Evolutionary conservation across 345 rosid genomes (phyloP), one percentile per base, ranked within the genome.

Genomic region (Populus davidiana): DNA sequence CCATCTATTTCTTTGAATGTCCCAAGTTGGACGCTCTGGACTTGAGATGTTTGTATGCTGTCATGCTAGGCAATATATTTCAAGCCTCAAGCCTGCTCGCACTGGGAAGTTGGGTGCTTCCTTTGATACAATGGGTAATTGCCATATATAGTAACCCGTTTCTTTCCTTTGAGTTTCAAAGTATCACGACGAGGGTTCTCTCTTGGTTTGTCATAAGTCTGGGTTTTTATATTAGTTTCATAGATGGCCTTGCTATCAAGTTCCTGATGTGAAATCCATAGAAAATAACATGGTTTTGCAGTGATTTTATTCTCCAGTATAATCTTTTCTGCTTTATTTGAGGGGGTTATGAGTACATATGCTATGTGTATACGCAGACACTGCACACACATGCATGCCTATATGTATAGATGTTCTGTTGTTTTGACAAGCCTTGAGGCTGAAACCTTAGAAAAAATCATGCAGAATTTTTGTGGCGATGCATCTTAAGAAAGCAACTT

Each of bases 391-490:
- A 10, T 23, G 7, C 10, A 56, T 11, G 11, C 64, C 0, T 1
- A 12, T 4, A 59, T 59, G 64, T 59, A 9, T 23, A 59, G 23
- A 12, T 33, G 69, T 39, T 33, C 14, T 56, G 8, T 10, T 54
- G 29, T 72, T 49, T 52, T 25, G 18, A 49, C 63, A 67, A 76
- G 52, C 23, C 11, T 76, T 69, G 44, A 54, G 56, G 12, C 56
- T 27, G 43, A 10, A 43, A 69, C 61, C 31, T 47, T 63, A 20
- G 36, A 25, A 71, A 71, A 44, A n/a, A 47, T 43, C 14, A 69
- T 85, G 81, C 96, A 96, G 98, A 91, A 83, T 91, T 91, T 90
- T 47, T 92, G 75, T 96, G 98, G 98, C 90, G 91, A 72, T 96
- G 98, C 89, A 79, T 91, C 64, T 41, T 92, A 73, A 83, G 83